phyloP scores from a whole-genome alignment of 2,329 filamentous ascomycete genomes.

The Phialophora expanda region DNA sequence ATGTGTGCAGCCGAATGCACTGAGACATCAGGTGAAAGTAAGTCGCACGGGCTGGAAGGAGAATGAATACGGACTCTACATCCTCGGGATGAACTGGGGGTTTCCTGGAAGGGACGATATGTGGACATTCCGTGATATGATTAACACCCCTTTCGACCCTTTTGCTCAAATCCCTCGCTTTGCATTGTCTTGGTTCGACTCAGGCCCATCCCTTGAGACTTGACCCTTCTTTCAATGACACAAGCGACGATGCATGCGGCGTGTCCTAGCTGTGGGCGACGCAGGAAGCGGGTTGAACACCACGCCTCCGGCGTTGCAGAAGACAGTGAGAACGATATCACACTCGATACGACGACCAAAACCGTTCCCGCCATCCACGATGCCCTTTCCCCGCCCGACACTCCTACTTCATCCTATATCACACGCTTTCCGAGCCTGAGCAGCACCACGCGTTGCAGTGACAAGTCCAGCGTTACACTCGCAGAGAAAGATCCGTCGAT shows the following conservation, averaged over 20 bases:
- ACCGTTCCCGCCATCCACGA: not conserved
- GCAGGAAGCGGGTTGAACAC: too few species aligned
- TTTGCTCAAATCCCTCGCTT: not conserved
- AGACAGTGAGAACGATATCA: not conserved
- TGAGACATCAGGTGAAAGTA: not conserved
- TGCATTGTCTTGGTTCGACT: not conserved
- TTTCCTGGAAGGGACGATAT: not conserved
- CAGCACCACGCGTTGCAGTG: not conserved
- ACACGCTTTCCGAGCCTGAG: constrained; percentile 4
- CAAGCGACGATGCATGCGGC: not conserved
- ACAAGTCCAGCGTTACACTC: not conserved
- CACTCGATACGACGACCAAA: not conserved
- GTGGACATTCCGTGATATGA: constrained; percentile 3
- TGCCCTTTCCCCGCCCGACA: not conserved
- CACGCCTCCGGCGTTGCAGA: not conserved
- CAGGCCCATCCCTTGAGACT: not conserved
- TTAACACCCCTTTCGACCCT: not conserved
- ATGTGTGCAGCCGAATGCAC: not conserved
- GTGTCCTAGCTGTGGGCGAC: not conserved
- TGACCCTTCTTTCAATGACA: not conserved
- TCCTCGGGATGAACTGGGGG: not conserved
- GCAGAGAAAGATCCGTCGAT: constrained; percentile 7
- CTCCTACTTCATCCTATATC: not conserved
- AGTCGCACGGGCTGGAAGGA: not conserved
- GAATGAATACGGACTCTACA: not conserved